Percentiles rank a stretch among this genome's conserved stretches.
Evolutionary conservation across 1,139 yeast genomes (phyloP).

Genomic region (Yarrowia galli): DNA sequence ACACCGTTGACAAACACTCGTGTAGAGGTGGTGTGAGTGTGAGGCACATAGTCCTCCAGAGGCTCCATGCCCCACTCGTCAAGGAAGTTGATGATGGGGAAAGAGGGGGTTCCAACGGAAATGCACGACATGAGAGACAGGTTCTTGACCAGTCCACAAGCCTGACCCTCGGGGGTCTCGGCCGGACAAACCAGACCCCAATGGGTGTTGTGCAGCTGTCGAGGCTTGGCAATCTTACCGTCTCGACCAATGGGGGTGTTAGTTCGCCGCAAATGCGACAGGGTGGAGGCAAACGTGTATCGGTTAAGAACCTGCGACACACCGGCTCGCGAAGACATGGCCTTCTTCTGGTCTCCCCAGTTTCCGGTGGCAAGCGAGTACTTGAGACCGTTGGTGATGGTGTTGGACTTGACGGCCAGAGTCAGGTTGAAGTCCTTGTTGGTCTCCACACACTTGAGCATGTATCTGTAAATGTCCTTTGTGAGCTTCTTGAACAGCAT

Average conservation of each 20-base stretch:
- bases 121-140: conserved; percentile 96
- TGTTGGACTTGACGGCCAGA: conserved; percentile 94
- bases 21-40: conserved; percentile 88
- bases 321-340: conserved; percentile 99
- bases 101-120: conserved; percentile 97
- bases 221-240: conserved; percentile 97
- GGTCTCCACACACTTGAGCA: conserved; percentile 99
- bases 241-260: conserved; percentile 99
- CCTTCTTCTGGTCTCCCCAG: conserved; percentile 99
- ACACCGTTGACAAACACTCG: conserved; percentile 98
- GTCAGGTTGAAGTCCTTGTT: conserved; percentile 96
- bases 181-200: conserved; percentile 99
- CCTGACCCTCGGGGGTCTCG: conserved; percentile 99
- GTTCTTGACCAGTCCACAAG: conserved; percentile 98
- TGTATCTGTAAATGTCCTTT: conserved; percentile 92
- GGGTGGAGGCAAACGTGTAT: conserved; percentile 95
- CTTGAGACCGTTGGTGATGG: conserved; percentile 95
- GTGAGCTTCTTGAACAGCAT: conserved; percentile 92
- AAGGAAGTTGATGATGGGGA: conserved; percentile 88
- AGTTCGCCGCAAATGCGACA: conserved; percentile 97
- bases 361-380: conserved; percentile 99
- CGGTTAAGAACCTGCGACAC: conserved; percentile 98
- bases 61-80: conserved; percentile 99
- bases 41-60: conserved; percentile 92
- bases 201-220: conserved; percentile 98